Conservation (phyloP, 805 yeast genomes). For the Schwanniomyces occidentalis region DNA sequence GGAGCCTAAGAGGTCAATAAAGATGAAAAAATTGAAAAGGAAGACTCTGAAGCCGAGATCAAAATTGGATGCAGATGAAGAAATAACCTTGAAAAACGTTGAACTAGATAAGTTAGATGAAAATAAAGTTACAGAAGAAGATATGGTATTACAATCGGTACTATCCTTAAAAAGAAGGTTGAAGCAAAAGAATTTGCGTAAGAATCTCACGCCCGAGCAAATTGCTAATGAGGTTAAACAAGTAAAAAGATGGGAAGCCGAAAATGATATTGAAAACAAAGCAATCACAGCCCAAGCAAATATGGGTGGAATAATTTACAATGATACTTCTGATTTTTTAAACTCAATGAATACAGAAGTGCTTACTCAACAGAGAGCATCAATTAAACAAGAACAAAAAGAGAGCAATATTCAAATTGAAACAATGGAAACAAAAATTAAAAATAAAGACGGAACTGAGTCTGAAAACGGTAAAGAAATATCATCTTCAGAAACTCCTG, state of each 20-base stretch:
- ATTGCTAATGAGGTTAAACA: slow-evolving; percentile 39
- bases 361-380: not conserved
- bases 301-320: slow-evolving; percentile 27
- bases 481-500: slow-evolving; percentile 8
- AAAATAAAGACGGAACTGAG: not conserved
- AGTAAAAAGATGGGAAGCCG: slow-evolving; percentile 19
- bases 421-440: not conserved
- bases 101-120: slow-evolving; percentile 26
- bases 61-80: slow-evolving; percentile 22
- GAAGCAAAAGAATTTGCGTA: slow-evolving; percentile 28
- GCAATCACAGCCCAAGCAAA: slow-evolving; percentile 7
- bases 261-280: slow-evolving; percentile 13
- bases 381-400: not conserved
- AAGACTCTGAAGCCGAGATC: slow-evolving; percentile 31
- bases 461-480: not conserved
- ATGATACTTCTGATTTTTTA: slow-evolving; percentile 46
- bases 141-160: slow-evolving; percentile 24
- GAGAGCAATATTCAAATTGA: not conserved
- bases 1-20: slow-evolving; percentile 21
- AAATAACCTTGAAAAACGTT: slow-evolving; percentile 26
- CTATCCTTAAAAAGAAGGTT: slow-evolving; percentile 18
- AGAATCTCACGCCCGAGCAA: slow-evolving; percentile 28
- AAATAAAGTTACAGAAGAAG: slow-evolving; percentile 22
- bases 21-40: slow-evolving; percentile 45
- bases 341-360: slow-evolving; percentile 15